These are phyloP conservation scores for Alternaria ventricosa DNA, from an alignment of 2,329 filamentous ascomycete species.

Conservation along the genomic window DNA sequence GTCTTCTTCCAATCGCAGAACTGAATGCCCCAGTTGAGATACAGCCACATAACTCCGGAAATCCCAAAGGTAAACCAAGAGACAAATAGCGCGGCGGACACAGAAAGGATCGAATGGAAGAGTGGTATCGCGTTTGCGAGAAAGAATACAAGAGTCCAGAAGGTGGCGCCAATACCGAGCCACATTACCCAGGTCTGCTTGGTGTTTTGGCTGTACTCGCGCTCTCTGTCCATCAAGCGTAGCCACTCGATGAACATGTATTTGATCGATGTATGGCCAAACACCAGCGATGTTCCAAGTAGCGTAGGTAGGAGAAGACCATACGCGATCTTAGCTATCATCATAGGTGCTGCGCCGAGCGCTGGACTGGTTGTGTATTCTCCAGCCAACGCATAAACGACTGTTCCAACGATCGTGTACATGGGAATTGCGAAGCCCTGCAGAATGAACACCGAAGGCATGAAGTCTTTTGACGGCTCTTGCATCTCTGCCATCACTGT, in stretches of 20 bases:
- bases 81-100: slow-evolving; percentile 65
- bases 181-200: slow-evolving; percentile 41
- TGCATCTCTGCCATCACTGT: slow-evolving; percentile 69
- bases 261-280: slow-evolving; percentile 68
- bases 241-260: slow-evolving; percentile 69
- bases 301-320: slow-evolving; percentile 73
- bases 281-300: slow-evolving; percentile 71
- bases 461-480: slow-evolving; percentile 61
- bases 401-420: slow-evolving; percentile 66
- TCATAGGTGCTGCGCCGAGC: slow-evolving; percentile 63
- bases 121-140: slow-evolving; percentile 72
- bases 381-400: slow-evolving; percentile 71
- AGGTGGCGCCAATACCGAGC: slow-evolving; percentile 37
- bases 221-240: slow-evolving; percentile 43
- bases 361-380: slow-evolving; percentile 66
- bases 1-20: slow-evolving; percentile 28
- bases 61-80: slow-evolving; percentile 66
- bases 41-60: slow-evolving; percentile 32
- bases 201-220: slow-evolving; percentile 29
- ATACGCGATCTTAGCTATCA: slow-evolving; percentile 68
- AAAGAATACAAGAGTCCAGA: slow-evolving; percentile 69
- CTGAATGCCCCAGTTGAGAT: slow-evolving; percentile 49
- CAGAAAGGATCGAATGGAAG: slow-evolving; percentile 68
- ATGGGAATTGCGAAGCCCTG: slow-evolving; percentile 63
- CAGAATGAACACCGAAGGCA: slow-evolving; percentile 63